Evolutionary conservation across 257 asterid genomes (phyloP), one percentile per base, ranked within the genome.

Genomic region (Penstemon eatonii): DNA sequence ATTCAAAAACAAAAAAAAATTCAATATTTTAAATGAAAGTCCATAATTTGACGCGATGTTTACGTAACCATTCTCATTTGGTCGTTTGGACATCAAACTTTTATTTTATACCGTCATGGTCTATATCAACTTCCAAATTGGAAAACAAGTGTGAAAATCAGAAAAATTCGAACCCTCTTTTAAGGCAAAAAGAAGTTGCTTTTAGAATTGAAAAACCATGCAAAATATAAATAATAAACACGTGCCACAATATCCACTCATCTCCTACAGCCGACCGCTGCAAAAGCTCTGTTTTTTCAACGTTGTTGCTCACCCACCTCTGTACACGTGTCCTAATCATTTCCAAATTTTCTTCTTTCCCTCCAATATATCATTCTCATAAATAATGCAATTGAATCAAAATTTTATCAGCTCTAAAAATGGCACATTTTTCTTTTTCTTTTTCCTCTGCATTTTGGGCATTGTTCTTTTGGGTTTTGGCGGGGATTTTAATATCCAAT

Each of bases 261-360:
- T 69, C 75, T 65, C 47, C 71, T 46, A 33, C 56, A 60, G 85
- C 92, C 89, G 92, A 75, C 89, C 87, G 71, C 52, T 39, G 42
- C 69, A 62, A 43, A 49, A 38, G 3, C 37, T 37, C n/a, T 9
- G 38, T 57, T 71, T 82, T 86, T 79, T 87, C 93, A 91, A 87
- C 87, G 10, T 74, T 80, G 79, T 79, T 77, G 95, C 79, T 87
- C 90, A 87, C 73, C 98, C 77, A 87, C 96, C 86, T 8, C 4
- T 37, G 69, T n/a, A 83, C 81, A 86, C 88, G 89, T 86, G 92
- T 84, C 75, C 37, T 50, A 52, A 37, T 78, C 69, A 7, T 67
- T 73, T 75, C 80, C 70, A 72, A 49, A 60, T n/a, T 60, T 78
- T 59, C 70, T 70, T 60, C 74, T 40, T 72, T 70, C 75, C 75